Percentiles rank a stretch among this genome's conserved stretches.
These are phyloP conservation scores for Sordariomycetes sp. DNA, from an alignment of 2,329 filamentous ascomycete genomes.

Conservation along the genomic window DNA sequence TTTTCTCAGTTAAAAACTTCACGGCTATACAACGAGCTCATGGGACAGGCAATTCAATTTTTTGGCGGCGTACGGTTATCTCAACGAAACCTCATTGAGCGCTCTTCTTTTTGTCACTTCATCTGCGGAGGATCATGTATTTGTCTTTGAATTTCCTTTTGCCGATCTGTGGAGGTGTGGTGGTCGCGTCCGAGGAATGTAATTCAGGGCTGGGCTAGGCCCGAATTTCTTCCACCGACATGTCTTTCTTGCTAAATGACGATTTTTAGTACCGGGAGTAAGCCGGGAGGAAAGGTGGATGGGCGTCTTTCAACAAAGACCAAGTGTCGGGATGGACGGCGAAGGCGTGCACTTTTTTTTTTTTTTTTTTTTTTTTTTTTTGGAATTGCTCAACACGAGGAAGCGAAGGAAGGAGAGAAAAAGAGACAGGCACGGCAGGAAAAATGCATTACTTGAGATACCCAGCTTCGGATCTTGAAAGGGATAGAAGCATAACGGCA, in stretches of 20 bases:
- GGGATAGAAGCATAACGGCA: constrained; percentile 8
- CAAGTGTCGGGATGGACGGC: constrained; percentile 3
- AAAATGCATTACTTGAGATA: constrained; percentile 13
- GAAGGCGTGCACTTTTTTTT: too few species aligned
- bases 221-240: constrained; percentile 12
- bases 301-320: constrained; percentile 35
- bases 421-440: constrained; percentile 13
- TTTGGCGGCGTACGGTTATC: constrained; percentile 25
- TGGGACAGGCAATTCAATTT: constrained; percentile 3
- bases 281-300: constrained; percentile 15
- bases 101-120: constrained; percentile 13
- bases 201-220: background rate
- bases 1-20: constrained; percentile 2
- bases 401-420: constrained; percentile 2
- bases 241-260: constrained; percentile 5
- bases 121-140: background rate
- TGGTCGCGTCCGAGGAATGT: constrained; percentile 6
- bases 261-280: background rate
- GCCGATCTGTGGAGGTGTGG: constrained; percentile 10
- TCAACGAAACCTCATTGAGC: constrained; percentile 27
- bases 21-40: constrained; percentile 3
- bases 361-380: too few species aligned
- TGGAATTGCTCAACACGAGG: constrained; percentile 10
- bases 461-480: background rate
- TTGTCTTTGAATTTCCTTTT: constrained; percentile 7